Base-by-base conservation (phyloP, 768 basidiomycete species). In the Termitomyces sp. region DNA sequence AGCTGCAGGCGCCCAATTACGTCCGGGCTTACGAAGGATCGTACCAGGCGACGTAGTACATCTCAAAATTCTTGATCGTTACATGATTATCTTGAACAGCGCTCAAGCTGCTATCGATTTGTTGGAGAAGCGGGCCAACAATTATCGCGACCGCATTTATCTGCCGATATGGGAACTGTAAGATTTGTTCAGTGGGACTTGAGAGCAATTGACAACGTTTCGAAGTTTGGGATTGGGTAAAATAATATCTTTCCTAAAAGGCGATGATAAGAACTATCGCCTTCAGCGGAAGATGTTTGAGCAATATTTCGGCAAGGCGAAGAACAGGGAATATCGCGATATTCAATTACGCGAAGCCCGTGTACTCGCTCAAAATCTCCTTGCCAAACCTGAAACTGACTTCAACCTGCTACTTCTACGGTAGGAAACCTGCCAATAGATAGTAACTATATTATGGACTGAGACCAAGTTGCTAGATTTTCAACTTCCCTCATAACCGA, bases 301-400 rank as follows among this genome's bases (percentile, higher is more conserved):
- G 40, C 60, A 63, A 22, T 63, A 65, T 32, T 62, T 71, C 24
- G 70, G 58, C 45, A 65, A 63, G 20, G 57, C 64, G 20, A 66
- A 68, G 39, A 62, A 71, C 46, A 55, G 58, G 45, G 55, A 66
- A 8, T 71, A 74, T 64, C 60, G 67, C 20, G 59, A 64, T 24
- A 63, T 74, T 35, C 70, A 74, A 44, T 68, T 73, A 32, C 51
- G 60, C 22, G 74, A 77, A 62, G 77, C 73, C 0, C 67, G 63
- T 15, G 61, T 66, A 18, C 73, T 80, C 42, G 64, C 75, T 35
- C 40, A 61, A 12, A 72, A 71, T 40, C 55, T 79, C 11, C 60
- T 73, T 24, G 57, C 60, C 44, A 53, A 63, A 35, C 42, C 53
- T 44, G 72, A 72, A 4, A 63, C 68, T 0, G 42, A 59, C 20